A percentile compares a stretch with the other conserved stretches of the same genome.
Evolutionary conservation across 2,329 filamentous ascomycete genomes (phyloP).

Genomic region (Drechmeria coniospora): DNA sequence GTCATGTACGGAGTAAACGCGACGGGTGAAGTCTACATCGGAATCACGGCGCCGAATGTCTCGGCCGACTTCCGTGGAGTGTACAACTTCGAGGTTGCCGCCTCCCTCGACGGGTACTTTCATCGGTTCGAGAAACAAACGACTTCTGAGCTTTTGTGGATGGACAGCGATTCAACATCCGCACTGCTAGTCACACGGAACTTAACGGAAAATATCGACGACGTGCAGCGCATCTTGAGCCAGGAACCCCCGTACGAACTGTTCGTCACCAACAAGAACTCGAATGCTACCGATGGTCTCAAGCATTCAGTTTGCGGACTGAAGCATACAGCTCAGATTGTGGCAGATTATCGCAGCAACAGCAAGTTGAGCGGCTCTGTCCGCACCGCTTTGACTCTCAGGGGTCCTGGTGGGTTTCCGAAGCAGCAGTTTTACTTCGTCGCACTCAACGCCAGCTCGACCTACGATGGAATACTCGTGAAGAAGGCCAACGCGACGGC

Average conservation of each 20-base stretch:
- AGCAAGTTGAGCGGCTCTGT: constrained; percentile 32
- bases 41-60: constrained; percentile 54
- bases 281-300: constrained; percentile 49
- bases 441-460: constrained; percentile 54
- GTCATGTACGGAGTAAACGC: constrained; percentile 47
- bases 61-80: constrained; percentile 42
- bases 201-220: constrained; percentile 41
- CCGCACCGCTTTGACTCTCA: constrained; percentile 50
- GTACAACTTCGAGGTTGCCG: constrained; percentile 72
- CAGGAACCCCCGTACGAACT: constrained; percentile 52
- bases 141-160: constrained; percentile 48
- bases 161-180: constrained; percentile 71
- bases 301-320: constrained; percentile 74
- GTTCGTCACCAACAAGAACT: constrained; percentile 53
- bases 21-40: constrained; percentile 57
- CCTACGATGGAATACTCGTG: constrained; percentile 61
- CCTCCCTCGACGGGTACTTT: constrained; percentile 65
- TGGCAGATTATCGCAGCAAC: constrained; percentile 31
- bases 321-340: constrained; percentile 46
- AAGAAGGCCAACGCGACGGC: constrained; percentile 36
- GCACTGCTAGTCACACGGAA: constrained; percentile 68
- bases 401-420: constrained; percentile 49
- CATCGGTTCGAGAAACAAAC: constrained; percentile 40
- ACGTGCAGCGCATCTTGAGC: constrained; percentile 38
- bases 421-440: constrained; percentile 82